Evolutionary conservation across 768 basidiomycete species (phyloP).

Genomic region (Amyloporia xantha): DNA sequence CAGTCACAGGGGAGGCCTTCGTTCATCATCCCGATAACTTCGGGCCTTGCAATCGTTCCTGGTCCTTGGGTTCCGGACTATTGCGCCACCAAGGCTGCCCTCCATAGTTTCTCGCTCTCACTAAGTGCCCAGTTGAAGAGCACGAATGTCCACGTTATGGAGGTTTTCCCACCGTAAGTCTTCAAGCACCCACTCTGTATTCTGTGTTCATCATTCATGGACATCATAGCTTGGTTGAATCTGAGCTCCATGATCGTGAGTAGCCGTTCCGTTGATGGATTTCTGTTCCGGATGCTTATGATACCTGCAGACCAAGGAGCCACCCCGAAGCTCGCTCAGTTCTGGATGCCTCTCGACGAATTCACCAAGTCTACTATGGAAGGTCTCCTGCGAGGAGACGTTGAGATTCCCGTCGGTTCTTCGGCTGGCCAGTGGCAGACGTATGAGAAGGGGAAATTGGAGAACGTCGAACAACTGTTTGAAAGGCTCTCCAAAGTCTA

Average conservation of each 20-base stretch:
- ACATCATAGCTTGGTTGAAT: conserved; percentile 44
- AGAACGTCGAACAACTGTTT: conserved; percentile 29
- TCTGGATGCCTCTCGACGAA: conserved; percentile 48
- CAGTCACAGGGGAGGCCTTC: conserved; percentile 40
- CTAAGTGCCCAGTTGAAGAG: conserved; percentile 40
- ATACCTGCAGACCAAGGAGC: conserved; percentile 42
- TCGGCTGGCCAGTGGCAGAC: conserved; percentile 13
- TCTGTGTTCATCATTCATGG: background rate
- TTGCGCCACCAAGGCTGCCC: conserved; percentile 50
- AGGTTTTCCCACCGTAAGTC: conserved; percentile 53
- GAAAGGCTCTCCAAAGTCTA: conserved; percentile 47
- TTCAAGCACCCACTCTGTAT: background rate
- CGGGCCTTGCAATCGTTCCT: conserved; percentile 44
- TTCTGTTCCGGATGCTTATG: background rate
- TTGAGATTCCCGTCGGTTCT: conserved; percentile 23
- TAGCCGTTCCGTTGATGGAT: background rate
- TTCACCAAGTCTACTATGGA: conserved; percentile 36
- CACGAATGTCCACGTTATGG: conserved; percentile 47
- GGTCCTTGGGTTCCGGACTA: conserved; percentile 40
- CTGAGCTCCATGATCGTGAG: conserved; percentile 54
- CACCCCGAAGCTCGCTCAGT: conserved; percentile 37
- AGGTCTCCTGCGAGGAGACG: conserved; percentile 31
- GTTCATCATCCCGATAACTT: conserved; percentile 46
- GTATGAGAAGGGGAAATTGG: conserved; percentile 26
- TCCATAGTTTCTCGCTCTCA: conserved; percentile 45